Evolutionary conservation across 163 green algal genomes (phyloP), one percentile per base, ranked within the genome.

Genomic region (Coccomyxa subellipsoidea): DNA sequence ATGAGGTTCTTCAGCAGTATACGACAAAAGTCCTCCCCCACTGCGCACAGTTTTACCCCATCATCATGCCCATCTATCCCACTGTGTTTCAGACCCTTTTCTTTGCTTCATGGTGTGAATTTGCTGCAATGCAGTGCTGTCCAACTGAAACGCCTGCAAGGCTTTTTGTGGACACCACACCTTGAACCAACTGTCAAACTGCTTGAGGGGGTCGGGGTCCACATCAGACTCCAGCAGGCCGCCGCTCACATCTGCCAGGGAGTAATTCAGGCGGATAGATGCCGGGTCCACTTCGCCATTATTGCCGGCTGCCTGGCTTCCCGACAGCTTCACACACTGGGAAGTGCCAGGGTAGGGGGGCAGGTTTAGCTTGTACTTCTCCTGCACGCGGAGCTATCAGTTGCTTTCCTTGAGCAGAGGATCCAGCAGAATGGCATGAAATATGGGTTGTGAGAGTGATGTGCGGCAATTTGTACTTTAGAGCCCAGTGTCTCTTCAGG

Each of bases 311-410:
- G 39, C 29, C 76, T 73, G 29, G 1, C 83, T 69, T 38, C 53
- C 35, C 76, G 39, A 23, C 76, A 94, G 82, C 54, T 84, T 85
- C 32, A 97, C 94, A 78, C 88, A 93, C 90, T 95, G 89, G 1
- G 79, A 35, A 0, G 89, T 85, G 34, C 90, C 93, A 0, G 92
- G 93, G 88, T 96, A 99, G 5, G 84, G n/a, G 3, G 96, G 96
- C 82, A 99, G 91, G 25, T 72, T 23, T 25, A 99, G 89, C 0
- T 82, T 66, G 88, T 94, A 99, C 87, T 95, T 94, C 18, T 96
- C 84, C 84, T 88, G 84, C 84, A 83, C 8, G 34, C 38, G 18
- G 18, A 66, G 47, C 47, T 18, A 29, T 12, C 47, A 66, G 12
- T 66, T n/a, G n/a, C n/a, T n/a, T n/a, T n/a, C n/a, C n/a, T n/a